Base-by-base conservation (phyloP, 1,284 basidiomycete genomes). In the Mycosarcoma maydis region DNA sequence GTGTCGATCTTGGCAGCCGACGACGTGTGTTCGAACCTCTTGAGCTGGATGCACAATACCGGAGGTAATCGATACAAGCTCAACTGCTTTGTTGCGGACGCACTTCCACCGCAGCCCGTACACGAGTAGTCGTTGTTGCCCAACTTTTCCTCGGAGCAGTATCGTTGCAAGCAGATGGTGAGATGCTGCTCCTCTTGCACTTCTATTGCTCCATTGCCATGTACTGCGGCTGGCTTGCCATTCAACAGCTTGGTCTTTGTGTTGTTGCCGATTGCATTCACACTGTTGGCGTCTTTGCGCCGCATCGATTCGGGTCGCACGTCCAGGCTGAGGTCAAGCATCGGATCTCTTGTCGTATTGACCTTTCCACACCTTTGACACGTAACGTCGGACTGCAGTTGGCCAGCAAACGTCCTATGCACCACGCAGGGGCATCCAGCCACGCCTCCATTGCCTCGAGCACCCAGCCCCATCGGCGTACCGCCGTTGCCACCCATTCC, bases 1-100 rank as follows among this genome's bases (percentile, higher is more conserved):
- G 88, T 86, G 77, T 95, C 93, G 54, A 98, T 90, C 84, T 98
- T 98, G 34, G 56, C 38, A 0, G 72, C 59, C 7, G 61, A 39
- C 2, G 91, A 87, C 22, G 87, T 85, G 75, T 97, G 93, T 76
- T 96, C 94, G 81, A 97, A 98, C 4, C 94, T 89, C 92, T 98
- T 98, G 84, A 98, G 90, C 82, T 98, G 95, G 73, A 98, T 92
- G 73, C 91, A 92, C 40, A 98, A 85, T 0, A 96, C 92, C 0
- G 92, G 90, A 0, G 95, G 94, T 4, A 98, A 85, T 65, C 90
- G 90, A 53, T 87, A 87, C 72, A 98, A 89, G 67, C 89, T 91
- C 47, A 98, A 83, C 39, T 92, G 89, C 78, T 94, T 94, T 72
- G 58, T 64, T 1, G 61, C 65, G n/a, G 53, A 49, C 3, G 70